Evolutionary conservation across 2,329 filamentous ascomycete species (phyloP).

Genomic region (Cercospora sp.): DNA sequence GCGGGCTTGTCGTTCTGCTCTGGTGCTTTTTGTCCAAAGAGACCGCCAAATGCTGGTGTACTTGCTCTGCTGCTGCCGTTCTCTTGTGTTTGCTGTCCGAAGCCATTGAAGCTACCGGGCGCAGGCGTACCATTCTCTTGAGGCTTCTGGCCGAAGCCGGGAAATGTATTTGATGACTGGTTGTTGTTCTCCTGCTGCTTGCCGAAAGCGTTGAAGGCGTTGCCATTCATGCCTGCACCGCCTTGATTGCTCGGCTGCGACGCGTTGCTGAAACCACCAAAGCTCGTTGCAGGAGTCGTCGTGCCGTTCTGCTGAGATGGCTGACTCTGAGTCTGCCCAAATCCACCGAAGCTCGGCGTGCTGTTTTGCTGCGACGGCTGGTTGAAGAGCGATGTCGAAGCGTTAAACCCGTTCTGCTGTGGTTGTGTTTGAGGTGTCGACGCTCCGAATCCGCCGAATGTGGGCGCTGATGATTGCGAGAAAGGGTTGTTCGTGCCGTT

Average conservation of each 20-base stretch:
- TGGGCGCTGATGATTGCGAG: slow-evolving; percentile 21
- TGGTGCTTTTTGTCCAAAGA: slow-evolving; percentile 19
- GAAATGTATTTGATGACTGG: slow-evolving; percentile 11
- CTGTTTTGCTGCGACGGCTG: slow-evolving; percentile 23
- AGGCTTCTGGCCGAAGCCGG: slow-evolving; percentile 22
- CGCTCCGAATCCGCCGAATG: slow-evolving; percentile 21
- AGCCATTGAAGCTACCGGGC: slow-evolving; percentile 10
- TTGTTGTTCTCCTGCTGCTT: slow-evolving; percentile 12
- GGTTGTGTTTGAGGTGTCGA: slow-evolving; percentile 16
- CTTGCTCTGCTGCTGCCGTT: slow-evolving; percentile 16
- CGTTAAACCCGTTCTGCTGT: slow-evolving; percentile 27
- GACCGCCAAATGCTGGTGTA: slow-evolving; percentile 19
- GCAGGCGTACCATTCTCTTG: slow-evolving; percentile 19
- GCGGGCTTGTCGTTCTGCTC: slow-evolving; percentile 10
- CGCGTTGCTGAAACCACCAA: slow-evolving; percentile 25
- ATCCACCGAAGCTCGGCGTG: slow-evolving; percentile 21
- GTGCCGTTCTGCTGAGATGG: slow-evolving; percentile 23
- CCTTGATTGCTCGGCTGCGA: slow-evolving; percentile 20
- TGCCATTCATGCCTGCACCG: slow-evolving; percentile 14
- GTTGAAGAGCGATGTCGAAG: slow-evolving; percentile 21
- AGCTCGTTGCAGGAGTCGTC: slow-evolving; percentile 22
- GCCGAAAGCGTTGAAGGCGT: slow-evolving; percentile 7
- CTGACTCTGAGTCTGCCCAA: slow-evolving; percentile 21
- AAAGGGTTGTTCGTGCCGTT: slow-evolving; percentile 22
- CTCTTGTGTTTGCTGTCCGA: slow-evolving; percentile 13